Base-by-base conservation (phyloP, 768 basidiomycete genomes). In the Pleurotus eryngii region DNA sequence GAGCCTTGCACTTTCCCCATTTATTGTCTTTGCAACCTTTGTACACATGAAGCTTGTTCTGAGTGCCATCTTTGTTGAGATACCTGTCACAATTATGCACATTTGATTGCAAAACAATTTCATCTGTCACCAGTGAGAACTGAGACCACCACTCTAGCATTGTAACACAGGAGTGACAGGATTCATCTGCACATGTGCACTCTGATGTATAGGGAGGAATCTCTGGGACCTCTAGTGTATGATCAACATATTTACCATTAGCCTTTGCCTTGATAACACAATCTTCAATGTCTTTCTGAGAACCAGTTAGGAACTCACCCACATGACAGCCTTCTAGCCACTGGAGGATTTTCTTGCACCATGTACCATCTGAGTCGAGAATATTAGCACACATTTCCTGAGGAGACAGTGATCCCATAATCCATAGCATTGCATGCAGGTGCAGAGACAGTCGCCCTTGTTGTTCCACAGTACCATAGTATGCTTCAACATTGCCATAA, bases 261-360 rank as follows among this genome's bases (percentile, higher is more conserved):
- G 30, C 12, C 17, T 17, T 26, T 8, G 27, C n/a, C 2, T 57
- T 2, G 8, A 55, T 27, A 9, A 49, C 17, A 9, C 42, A 37
- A 15, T 57, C 40, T 42, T 48, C 5, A 4, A 71, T 58, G 0
- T 66, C 57, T 5, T 60, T 60, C 22, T 62, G 51, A 0, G 63
- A 53, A 1, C 66, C 70, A 8, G 63, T 67, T 7, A 58, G 14
- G 47, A 73, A 72, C 27, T 74, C 66, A 5, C 74, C 76, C 1
- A 58, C 48, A 57, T 72, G 70, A 12, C 50, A 54, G 7, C 56
- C 54, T 54, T 76, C 74, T 2, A 77, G 40, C 58, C 72, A 76
- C 15, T 57, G 27, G 0, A 76, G 49, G 1, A 76, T 18, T 11
- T 49, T 53, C 22, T 61, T 51, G 46, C 67, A 64, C 43, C 43